Conservation (phyloP, 2,329 filamentous ascomycete species). For the Hortaea sp. region DNA sequence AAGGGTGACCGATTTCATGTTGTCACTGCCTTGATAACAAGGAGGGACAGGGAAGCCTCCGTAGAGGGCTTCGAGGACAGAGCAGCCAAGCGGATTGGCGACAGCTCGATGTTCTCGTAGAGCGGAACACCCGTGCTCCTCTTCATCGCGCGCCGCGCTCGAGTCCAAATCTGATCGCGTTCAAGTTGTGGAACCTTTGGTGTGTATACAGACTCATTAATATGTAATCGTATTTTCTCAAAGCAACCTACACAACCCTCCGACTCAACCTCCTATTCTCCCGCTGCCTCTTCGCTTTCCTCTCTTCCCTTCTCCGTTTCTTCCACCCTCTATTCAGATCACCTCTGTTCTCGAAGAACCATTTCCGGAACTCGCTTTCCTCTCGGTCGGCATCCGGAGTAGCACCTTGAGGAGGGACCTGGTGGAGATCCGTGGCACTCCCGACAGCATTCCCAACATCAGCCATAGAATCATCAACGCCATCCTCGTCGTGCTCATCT, state of each 20-base stretch:
- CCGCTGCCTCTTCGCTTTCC: constrained; percentile 50
- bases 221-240: no score
- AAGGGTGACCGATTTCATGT: no score
- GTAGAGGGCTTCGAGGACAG: no score
- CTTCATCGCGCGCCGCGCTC: no score
- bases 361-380: constrained; percentile 51
- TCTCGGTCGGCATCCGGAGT: constrained; percentile 12
- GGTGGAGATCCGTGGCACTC: neutral
- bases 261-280: constrained; percentile 47
- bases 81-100: no score
- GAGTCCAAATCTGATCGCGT: no score
- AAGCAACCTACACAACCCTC: constrained; percentile 3
- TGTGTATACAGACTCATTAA: no score
- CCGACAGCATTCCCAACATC: neutral
- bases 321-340: constrained; percentile 42
- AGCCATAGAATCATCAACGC: constrained; percentile 13
- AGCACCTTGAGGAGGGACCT: neutral
- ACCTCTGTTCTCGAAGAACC: constrained; percentile 47
- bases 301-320: constrained; percentile 47
- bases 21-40: no score
- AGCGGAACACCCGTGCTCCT: no score
- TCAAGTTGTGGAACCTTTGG: no score
- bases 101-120: no score
- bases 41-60: no score
- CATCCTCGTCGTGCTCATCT: constrained; percentile 34